These are phyloP conservation scores for Tricholoma matsutake DNA, from an alignment of 768 basidiomycete species.

Conservation along the genomic window DNA sequence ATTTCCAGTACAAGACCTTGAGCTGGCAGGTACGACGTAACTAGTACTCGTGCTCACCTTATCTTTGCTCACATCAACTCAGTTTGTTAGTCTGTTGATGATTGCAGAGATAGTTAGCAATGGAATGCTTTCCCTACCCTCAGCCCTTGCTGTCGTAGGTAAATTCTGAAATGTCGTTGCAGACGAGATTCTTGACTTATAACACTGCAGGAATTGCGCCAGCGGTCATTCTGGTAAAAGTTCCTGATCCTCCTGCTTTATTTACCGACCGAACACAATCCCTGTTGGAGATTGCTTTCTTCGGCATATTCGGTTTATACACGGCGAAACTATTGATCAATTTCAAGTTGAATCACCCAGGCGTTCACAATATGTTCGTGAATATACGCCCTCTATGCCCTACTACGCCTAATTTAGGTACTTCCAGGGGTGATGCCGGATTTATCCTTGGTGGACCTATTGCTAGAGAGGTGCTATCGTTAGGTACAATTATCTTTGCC, in stretches of 20 bases:
- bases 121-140: constrained; percentile 52
- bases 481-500: constrained; percentile 50
- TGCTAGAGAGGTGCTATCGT: constrained; percentile 41
- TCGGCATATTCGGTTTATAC: constrained; percentile 48
- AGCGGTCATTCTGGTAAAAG: constrained; percentile 36
- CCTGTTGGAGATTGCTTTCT: constrained; percentile 36
- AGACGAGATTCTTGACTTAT: no score
- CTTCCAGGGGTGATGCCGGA: constrained; percentile 46
- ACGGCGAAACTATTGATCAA: constrained; percentile 53
- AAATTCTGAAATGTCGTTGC: no score
- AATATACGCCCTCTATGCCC: constrained; percentile 12
- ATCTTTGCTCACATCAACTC: no score
- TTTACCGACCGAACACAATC: no score
- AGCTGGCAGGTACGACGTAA: constrained; percentile 18
- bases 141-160: constrained; percentile 51
- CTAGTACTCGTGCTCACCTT: no score
- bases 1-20: background rate
- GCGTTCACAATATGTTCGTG: constrained; percentile 46
- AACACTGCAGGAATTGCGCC: constrained; percentile 33
- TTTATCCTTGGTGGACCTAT: constrained; percentile 46
- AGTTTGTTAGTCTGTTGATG: constrained; percentile 47
- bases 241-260: no score
- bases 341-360: constrained; percentile 54
- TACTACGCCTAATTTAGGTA: background rate
- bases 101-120: constrained; percentile 58